Percentiles rank a stretch among this genome's conserved stretches.
Evolutionary conservation across 2,329 filamentous ascomycete genomes (phyloP).

Genomic region (Arthrobotrys conoides): DNA sequence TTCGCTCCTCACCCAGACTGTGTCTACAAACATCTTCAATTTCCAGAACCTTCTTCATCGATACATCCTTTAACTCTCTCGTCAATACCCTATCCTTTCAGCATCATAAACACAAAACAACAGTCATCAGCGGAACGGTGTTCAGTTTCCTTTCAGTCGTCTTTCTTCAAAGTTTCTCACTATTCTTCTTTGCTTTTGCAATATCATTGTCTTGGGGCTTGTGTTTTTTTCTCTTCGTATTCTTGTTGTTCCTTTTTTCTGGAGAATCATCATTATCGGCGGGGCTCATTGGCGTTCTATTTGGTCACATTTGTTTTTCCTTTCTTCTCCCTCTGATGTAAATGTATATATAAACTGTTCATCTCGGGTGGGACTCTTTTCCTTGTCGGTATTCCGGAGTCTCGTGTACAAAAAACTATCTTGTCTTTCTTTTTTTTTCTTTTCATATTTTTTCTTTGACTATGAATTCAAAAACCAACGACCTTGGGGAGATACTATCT

Average conservation of each 20-base stretch:
- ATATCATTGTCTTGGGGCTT: constrained; percentile 12
- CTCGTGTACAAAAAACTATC: constrained; percentile 41
- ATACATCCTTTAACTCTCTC: constrained; percentile 32
- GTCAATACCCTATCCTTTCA: neutral
- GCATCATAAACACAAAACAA: constrained; percentile 15
- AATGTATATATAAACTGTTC: constrained; percentile 41
- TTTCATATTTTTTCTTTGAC: constrained; percentile 7
- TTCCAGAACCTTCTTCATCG: constrained; percentile 3
- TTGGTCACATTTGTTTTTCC: constrained; percentile 12
- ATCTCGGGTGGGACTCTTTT: constrained; percentile 28
- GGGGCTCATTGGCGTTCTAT: constrained; percentile 30
- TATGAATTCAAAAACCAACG: neutral
- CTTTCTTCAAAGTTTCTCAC: neutral
- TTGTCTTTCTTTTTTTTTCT: constrained; percentile 17
- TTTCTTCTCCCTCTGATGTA: constrained; percentile 20
- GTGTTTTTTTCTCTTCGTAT: constrained; percentile 5
- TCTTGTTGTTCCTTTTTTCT: constrained; percentile 7
- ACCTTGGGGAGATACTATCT: neutral
- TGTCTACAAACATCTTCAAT: constrained; percentile 17
- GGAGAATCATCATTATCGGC: constrained; percentile 12
- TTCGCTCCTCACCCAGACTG: constrained; percentile 26
- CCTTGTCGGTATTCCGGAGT: constrained; percentile 27
- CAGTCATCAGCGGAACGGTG: constrained; percentile 52
- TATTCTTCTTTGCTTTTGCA: constrained; percentile 5
- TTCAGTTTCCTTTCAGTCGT: constrained; percentile 9